These are phyloP conservation scores for Benincasa hispida DNA, from an alignment of 306 rosid species.

Conservation along the genomic window DNA sequence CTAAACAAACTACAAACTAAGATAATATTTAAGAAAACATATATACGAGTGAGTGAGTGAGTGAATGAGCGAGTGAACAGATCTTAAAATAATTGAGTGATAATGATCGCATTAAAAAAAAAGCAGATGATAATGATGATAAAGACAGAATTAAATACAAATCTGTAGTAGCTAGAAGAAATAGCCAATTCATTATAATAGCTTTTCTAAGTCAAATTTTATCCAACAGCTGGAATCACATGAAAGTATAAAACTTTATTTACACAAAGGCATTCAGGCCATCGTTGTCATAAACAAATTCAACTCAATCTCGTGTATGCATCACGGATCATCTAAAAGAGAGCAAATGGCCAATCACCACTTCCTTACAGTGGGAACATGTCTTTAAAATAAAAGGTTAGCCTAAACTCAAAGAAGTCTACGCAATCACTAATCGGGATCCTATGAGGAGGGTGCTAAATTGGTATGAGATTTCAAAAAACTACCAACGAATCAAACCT, in stretches of 20 bases:
- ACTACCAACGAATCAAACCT: background rate
- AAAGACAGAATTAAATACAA: background rate
- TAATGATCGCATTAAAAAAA: constrained; percentile 1
- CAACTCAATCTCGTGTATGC: constrained; percentile 39
- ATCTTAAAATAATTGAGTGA: background rate
- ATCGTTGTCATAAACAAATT: constrained; percentile 23
- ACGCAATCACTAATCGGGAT: background rate
- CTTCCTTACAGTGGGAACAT: background rate
- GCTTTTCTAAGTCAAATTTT: constrained; percentile 4
- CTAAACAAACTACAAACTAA: background rate
- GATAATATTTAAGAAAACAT: background rate
- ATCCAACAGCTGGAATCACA: constrained; percentile 34
- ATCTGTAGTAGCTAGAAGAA: background rate
- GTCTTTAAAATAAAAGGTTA: background rate
- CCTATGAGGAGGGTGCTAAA: background rate
- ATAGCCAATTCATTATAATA: background rate
- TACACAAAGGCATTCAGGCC: constrained; percentile 24
- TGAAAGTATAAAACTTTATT: constrained; percentile 25
- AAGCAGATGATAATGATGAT: background rate
- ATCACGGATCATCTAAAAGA: constrained; percentile 33
- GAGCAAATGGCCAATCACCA: constrained; percentile 23
- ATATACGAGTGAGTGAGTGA: background rate
- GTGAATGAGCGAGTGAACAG: background rate
- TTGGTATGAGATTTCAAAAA: background rate
- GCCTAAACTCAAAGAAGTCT: background rate